Evolutionary conservation across 768 basidiomycete genomes (phyloP).

Genomic region (Mycena rebaudengoi): DNA sequence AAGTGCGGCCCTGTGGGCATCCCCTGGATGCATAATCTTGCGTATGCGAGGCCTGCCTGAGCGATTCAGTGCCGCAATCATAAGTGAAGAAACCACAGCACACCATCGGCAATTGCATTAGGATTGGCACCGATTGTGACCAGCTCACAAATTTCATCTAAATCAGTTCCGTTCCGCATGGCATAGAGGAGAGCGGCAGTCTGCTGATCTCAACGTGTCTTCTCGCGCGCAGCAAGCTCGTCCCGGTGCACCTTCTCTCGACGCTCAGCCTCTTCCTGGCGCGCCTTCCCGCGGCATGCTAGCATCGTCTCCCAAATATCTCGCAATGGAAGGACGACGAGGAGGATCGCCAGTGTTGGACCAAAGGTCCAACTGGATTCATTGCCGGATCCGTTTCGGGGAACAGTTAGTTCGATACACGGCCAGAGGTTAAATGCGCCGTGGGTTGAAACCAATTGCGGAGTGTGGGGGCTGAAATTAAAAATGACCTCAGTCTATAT

Average conservation of each 20-base stretch:
- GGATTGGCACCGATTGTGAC: neutral
- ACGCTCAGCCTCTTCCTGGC: neutral
- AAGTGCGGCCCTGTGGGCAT: too few species aligned
- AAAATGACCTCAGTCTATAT: too few species aligned
- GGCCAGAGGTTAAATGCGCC: too few species aligned
- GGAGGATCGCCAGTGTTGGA: constrained; percentile 2
- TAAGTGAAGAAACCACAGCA: too few species aligned
- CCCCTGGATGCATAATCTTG: too few species aligned
- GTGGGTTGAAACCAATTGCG: too few species aligned
- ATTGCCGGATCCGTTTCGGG: neutral
- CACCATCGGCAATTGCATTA: neutral
- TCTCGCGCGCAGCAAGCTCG: too few species aligned
- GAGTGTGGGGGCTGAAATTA: too few species aligned
- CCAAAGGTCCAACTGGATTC: constrained; percentile 14
- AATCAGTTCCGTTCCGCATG: neutral
- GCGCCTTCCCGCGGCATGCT: neutral
- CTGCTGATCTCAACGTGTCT: too few species aligned
- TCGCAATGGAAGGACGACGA: constrained; percentile 7
- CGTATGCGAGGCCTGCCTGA: neutral
- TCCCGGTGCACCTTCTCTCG: too few species aligned
- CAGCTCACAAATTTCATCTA: neutral
- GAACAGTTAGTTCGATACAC: constrained; percentile 5
- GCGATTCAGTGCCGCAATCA: neutral
- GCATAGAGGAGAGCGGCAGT: neutral
- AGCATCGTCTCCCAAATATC: neutral